Conservation (phyloP, 345 rosid genomes). For the Syzygium grande region DNA sequence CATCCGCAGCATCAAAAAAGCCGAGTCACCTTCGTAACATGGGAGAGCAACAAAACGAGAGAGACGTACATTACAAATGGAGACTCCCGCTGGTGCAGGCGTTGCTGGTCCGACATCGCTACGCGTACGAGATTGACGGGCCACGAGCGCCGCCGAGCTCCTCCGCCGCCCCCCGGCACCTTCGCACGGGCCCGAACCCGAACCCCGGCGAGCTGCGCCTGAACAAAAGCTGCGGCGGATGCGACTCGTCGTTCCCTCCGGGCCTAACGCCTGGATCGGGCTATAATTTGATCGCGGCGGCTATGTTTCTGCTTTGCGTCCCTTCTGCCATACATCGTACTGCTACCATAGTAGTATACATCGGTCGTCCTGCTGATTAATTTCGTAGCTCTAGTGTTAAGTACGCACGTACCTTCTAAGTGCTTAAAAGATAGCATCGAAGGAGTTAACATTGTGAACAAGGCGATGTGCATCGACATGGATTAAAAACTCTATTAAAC, state of each 20-base stretch:
- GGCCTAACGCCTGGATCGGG: not conserved
- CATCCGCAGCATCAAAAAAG: not conserved
- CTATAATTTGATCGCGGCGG: not conserved
- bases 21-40: not conserved
- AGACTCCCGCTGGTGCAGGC: constrained; percentile 1
- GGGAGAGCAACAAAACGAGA: not conserved
- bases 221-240: too few species aligned
- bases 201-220: not conserved
- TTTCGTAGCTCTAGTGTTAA: not conserved
- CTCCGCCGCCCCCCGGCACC: constrained; percentile 2
- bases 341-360: not conserved
- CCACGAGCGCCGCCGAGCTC: not conserved
- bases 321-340: not conserved
- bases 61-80: not conserved
- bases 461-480: not conserved
- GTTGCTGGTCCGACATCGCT: constrained; percentile 23
- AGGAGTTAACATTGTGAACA: not conserved
- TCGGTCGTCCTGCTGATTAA: not conserved
- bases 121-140: constrained; percentile 6
- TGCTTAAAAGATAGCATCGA: not conserved
- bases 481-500: not conserved
- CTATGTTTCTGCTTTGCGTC: not conserved
- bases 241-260: not conserved
- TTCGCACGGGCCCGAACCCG: not conserved
- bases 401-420: not conserved